Evolutionary conservation across 2,329 filamentous ascomycete genomes (phyloP).

Genomic region (Microcyclospora pomicola): DNA sequence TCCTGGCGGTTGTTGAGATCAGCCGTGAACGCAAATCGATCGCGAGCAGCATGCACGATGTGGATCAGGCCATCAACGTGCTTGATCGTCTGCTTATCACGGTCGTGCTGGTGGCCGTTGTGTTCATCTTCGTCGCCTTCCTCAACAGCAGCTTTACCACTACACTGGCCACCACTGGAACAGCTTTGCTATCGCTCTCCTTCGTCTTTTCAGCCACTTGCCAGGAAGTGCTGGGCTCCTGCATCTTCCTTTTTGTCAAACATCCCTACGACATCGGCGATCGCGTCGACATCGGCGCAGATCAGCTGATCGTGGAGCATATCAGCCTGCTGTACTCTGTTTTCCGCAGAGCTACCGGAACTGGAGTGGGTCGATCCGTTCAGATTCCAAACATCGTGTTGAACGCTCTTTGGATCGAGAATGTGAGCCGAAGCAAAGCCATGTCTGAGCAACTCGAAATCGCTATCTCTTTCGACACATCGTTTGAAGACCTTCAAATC

Average conservation of each 20-base stretch:
- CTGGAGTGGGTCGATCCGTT: slow-evolving; percentile 48
- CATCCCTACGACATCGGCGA: slow-evolving; percentile 95
- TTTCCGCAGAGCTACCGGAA: slow-evolving; percentile 69
- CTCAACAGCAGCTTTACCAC: slow-evolving; percentile 75
- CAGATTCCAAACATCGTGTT: slow-evolving; percentile 84
- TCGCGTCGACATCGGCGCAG: slow-evolving; percentile 61
- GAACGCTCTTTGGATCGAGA: slow-evolving; percentile 91
- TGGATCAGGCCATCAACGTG: slow-evolving; percentile 83
- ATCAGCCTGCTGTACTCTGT: slow-evolving; percentile 90
- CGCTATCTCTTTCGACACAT: slow-evolving; percentile 72
- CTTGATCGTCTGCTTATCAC: slow-evolving; percentile 76
- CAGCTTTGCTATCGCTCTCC: slow-evolving; percentile 83
- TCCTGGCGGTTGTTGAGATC: slow-evolving; percentile 71
- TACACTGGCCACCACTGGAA: slow-evolving; percentile 79
- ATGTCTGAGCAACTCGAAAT: slow-evolving; percentile 79
- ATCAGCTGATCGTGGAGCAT: slow-evolving; percentile 69
- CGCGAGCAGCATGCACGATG: slow-evolving; percentile 88
- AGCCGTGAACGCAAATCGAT: slow-evolving; percentile 80
- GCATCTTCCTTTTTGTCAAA: slow-evolving; percentile 97
- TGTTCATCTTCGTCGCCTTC: slow-evolving; percentile 57
- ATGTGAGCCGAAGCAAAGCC: slow-evolving; percentile 75
- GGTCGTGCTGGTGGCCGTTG: slow-evolving; percentile 63
- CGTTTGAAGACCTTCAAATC: slow-evolving; percentile 77
- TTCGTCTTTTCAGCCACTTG: slow-evolving; percentile 89
- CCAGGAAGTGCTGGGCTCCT: slow-evolving; percentile 93